Base-by-base conservation (phyloP, 2,329 filamentous ascomycete genomes). In the Fusarium cyanostomum region DNA sequence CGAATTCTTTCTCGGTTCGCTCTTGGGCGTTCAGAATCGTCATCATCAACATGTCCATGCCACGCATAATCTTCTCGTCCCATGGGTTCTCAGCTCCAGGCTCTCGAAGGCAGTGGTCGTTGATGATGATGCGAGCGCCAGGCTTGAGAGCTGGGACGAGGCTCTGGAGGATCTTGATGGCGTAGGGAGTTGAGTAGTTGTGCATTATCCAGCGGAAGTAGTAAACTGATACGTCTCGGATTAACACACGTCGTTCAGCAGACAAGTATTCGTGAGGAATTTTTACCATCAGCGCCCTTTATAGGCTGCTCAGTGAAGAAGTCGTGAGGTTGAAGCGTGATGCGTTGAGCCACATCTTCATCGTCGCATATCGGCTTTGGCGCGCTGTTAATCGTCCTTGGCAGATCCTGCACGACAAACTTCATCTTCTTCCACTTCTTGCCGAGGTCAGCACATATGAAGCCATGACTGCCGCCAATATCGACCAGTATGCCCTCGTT, bases 121-220 rank as follows among this genome's bases (percentile, higher is more conserved):
- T 81, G 51, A 81, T 79, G 46, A 78, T 52, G 39, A 88, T 70
- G 43, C 80, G 75, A 10, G 84, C 79, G 15, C 86, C 81, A 2
- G 82, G 80, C 72, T 87, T 84, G 48, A 88, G 73, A 30, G 84
- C 80, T 2, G 85, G 84, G 3, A 85, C 73, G 8, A 88, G 75
- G 16, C 79, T 80, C 58, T 78, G 77, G 33, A 84, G 73, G 34
- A 87, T 82, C 39, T 77, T 76, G 39, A 81, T 68, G 5, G 80
- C 79, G 52, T 85, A 82, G 3, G 79, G 79, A 12, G 85, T 85
- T 0, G 84, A 82, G 75, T 86, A 86, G 74, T 89, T 86, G 70
- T 89, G 85, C 8, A 89, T 73, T 60, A 89, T 86, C 79, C 82
- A 83, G 43, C 84, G 82, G 72, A 87, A 82, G 65, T 84, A 79